Percentiles rank a stretch among this genome's conserved stretches.
These are phyloP conservation scores for Brassica balearica DNA, from an alignment of 441 rosid genomes.

Conservation along the genomic window DNA sequence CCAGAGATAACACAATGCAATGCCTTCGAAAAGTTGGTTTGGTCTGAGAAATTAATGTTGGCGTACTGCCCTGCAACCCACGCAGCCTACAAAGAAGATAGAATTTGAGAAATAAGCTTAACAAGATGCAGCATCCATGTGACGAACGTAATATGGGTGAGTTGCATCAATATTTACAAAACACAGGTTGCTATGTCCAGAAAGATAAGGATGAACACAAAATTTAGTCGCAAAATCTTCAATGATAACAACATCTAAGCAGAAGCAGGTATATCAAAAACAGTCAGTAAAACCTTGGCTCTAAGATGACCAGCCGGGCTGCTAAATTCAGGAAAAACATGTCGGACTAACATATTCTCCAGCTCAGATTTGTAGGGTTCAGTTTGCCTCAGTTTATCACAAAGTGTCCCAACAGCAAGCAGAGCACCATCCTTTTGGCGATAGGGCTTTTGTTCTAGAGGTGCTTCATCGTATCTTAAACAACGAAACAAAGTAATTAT, in stretches of 20 bases:
- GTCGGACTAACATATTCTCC: constrained; percentile 96
- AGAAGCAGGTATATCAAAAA: constrained; percentile 23
- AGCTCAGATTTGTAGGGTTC: constrained; percentile 97
- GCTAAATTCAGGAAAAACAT: constrained; percentile 95
- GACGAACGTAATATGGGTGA: constrained; percentile 28
- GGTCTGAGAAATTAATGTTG: constrained; percentile 79
- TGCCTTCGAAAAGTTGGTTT: constrained; percentile 82
- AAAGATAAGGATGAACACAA: constrained; percentile 4
- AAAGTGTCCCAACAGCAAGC: constrained; percentile 94
- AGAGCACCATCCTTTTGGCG: constrained; percentile 88
- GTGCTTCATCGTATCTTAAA: constrained; percentile 69
- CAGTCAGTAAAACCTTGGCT: constrained; percentile 73
- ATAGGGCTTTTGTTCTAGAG: constrained; percentile 65
- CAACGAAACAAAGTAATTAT: constrained; percentile 13
- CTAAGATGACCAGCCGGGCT: constrained; percentile 97
- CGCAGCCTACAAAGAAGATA: constrained; percentile 72
- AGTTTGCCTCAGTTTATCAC: constrained; percentile 94
- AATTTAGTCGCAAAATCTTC: constrained; percentile 1
- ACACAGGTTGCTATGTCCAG: constrained; percentile 20
- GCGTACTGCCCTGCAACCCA: constrained; percentile 99
- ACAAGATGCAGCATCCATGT: not conserved
- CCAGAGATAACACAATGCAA: constrained; percentile 92
- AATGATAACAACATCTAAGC: constrained; percentile 15
- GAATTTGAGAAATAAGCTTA: constrained; percentile 15
- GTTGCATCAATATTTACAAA: constrained; percentile 20